Evolutionary conservation across 768 basidiomycete species (phyloP), one percentile per base, ranked within the genome.

Genomic region (Pholiota conissans): DNA sequence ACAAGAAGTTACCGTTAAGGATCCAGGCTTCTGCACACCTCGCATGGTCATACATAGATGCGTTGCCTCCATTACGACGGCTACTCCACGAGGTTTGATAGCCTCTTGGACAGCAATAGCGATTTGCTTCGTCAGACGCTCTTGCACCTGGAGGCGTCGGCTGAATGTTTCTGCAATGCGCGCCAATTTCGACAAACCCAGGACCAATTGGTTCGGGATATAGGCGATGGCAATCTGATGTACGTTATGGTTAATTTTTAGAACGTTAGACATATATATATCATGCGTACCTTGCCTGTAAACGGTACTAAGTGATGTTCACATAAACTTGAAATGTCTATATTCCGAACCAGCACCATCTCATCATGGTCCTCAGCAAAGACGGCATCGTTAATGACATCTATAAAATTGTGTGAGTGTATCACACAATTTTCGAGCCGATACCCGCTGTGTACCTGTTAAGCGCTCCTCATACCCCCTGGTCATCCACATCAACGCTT

Each of bases 21-120:
- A 83, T 24, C 97, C 97, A 2, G 96, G 96, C 74, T 99, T 99
- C 75, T 99, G 97, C 8, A 99, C 97, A 53, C 97, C 97, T 61
- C 97, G 90, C 96, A 98, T 98, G 3, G 96, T 95, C 97, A 99
- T 99, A 70, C 96, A 98, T 73, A 98, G 83, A 74, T 98, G 96
- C 22, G 91, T 92, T 60, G 95, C 95, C 74, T 99, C 96, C 91
- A 99, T 98, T 49, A 99, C 97, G 61, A 99, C 97, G 7, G 97
- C 97, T 35, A 99, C 97, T 45, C 97, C 97, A 65, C 93, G 85
- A 49, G 97, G 97, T 71, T 93, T 89, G 66, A 99, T 98, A 16
- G 97, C 97, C 72, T 99, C 96, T 73, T 97, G 92, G 5, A 99
- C 90, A n/a, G 96, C 94, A 52, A 97, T 84, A 7, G 97, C 97